phyloP scores from a whole-genome alignment of 208 protist genomes.

The Endotrypanum monterogeii region DNA sequence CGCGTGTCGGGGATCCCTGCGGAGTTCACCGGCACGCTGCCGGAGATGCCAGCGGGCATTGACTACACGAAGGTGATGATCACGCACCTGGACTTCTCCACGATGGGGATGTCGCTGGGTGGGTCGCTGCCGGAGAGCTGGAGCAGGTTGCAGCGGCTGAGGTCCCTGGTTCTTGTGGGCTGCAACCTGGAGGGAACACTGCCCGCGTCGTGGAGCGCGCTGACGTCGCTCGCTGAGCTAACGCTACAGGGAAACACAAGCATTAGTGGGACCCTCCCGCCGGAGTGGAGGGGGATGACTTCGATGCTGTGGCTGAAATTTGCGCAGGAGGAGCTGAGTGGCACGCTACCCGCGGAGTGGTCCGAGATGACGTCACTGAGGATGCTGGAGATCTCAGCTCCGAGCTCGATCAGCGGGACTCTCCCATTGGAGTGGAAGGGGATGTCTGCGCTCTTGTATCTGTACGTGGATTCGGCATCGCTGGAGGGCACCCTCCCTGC shows the following conservation, averaged over 20 bases:
- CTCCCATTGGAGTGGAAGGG: constrained; percentile 5
- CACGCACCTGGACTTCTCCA: background rate
- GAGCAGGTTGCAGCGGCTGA: background rate
- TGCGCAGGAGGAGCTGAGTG: background rate
- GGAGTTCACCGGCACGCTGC: background rate
- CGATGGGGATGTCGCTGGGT: background rate
- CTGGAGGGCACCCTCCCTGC: constrained; percentile 3
- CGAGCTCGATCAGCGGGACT: background rate
- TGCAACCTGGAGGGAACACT: background rate
- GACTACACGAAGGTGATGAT: constrained; percentile 8
- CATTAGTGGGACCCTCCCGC: constrained; percentile 5
- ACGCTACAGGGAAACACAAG: background rate
- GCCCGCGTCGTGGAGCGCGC: background rate
- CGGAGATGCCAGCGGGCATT: constrained; percentile 11
- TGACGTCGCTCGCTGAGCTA: background rate
- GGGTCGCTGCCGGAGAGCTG: constrained; percentile 5
- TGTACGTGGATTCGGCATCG: background rate
- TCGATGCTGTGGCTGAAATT: background rate
- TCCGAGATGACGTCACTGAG: background rate
- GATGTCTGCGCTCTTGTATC: background rate
- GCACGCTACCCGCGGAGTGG: background rate
- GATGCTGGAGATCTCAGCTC: background rate
- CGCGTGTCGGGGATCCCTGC: background rate
- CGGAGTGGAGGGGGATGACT: background rate
- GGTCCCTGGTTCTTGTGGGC: background rate